Evolutionary conservation across 2,329 filamentous ascomycete species (phyloP), one percentile per base, ranked within the genome.

Genomic region (Trichoderma cornu-damae): DNA sequence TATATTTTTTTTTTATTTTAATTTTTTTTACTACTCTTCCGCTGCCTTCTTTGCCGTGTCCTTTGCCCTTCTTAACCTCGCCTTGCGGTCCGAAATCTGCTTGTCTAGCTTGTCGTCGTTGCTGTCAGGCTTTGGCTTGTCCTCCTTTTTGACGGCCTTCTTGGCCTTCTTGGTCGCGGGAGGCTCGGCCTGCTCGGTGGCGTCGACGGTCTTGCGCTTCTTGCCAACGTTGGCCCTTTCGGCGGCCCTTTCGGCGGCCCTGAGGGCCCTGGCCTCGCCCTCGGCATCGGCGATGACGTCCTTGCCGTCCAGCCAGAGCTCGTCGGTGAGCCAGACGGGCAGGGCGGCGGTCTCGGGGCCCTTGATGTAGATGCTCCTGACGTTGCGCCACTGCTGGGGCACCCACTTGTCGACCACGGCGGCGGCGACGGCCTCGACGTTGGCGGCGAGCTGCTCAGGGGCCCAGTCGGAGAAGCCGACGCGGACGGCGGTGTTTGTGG

Each of bases 321-420:
- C 91, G 64, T 91, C 87, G 4, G 93, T 89, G 69, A 96, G 77
- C 89, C 91, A 99, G 69, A 99, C 86, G n/a, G 94, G 94, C 67
- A 99, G 79, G 7, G 93, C 88, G 60, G 86, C 87, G 4, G 93
- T 96, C 68, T 89, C 85, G 26, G 90, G 87, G 3, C 90, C 90
- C 80, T 97, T 99, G 78, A 99, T 80, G 72, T 96, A 91, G 61
- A 99, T 77, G 61, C 84, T 83, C 72, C 87, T 86, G 62, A 97
- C 81, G 70, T 93, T 94, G 67, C 83, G 84, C 91, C 92, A 96
- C 67, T 91, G 87, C 70, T 93, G 86, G 16, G 91, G 84, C 44
- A 96, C 84, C 69, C 87, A 89, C 72, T 88, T 91, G 61, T 89
- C 85, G 6, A 91, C 84, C 66, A 96, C 73, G 2, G 79, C 81